These are phyloP conservation scores for Aristolochia contorta DNA, from an alignment of 164 flowering plant species.

Conservation along the genomic window DNA sequence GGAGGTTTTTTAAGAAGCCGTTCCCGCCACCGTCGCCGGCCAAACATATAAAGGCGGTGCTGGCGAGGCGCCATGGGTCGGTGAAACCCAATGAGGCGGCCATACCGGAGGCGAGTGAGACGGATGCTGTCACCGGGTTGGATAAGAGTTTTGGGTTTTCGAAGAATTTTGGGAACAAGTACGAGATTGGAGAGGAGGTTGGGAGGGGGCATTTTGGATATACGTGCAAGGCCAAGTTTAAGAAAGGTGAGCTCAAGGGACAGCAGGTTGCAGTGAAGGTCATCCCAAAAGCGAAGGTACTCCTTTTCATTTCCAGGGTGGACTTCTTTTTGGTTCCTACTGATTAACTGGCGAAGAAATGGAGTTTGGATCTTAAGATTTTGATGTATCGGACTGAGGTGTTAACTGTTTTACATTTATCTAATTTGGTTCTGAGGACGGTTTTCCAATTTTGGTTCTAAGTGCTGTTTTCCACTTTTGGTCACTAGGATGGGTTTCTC, in stretches of 20 bases:
- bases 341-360: too few relatives aligned
- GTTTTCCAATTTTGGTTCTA: too few relatives aligned
- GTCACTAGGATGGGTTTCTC: too few relatives aligned
- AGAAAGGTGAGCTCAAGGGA: slow-evolving; percentile 72
- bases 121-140: slow-evolving; percentile 31
- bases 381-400: too few relatives aligned
- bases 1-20: slow-evolving; percentile 54
- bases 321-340: not conserved
- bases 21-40: slow-evolving; percentile 96
- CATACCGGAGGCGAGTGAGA: slow-evolving; percentile 62
- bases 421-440: too few relatives aligned
- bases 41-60: slow-evolving; percentile 64
- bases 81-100: slow-evolving; percentile 73
- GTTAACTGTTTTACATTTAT: too few relatives aligned
- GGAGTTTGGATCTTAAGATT: too few relatives aligned
- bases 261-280: slow-evolving; percentile 77
- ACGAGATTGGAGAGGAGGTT: slow-evolving; percentile 77
- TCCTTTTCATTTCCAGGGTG: not conserved
- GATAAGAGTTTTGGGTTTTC: slow-evolving; percentile 82
- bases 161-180: slow-evolving; percentile 57
- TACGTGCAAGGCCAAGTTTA: slow-evolving; percentile 58
- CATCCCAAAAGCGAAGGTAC: slow-evolving; percentile 68
- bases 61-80: slow-evolving; percentile 70
- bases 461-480: too few relatives aligned
- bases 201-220: slow-evolving; percentile 91